phyloP scores from a whole-genome alignment of 2,329 filamentous ascomycete genomes.

The Bisporella sp. region DNA sequence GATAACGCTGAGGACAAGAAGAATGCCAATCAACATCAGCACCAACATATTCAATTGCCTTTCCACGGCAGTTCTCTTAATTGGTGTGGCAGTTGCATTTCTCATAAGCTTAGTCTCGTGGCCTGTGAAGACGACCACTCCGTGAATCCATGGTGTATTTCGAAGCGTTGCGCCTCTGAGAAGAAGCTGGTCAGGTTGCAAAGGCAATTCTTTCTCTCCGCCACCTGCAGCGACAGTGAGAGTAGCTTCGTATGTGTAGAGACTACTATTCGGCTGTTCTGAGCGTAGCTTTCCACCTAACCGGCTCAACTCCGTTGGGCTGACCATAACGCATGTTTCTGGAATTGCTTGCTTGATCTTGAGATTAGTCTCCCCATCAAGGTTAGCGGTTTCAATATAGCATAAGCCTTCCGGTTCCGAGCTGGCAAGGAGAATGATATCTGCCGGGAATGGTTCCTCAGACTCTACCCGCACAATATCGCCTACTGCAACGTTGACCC shows the following conservation, averaged over 20 bases:
- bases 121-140: slow-evolving; percentile 91
- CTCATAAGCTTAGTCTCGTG: slow-evolving; percentile 99
- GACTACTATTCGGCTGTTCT: slow-evolving; percentile 94
- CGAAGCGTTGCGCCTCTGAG: slow-evolving; percentile 87
- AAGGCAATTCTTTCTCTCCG: slow-evolving; percentile 83
- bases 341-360: slow-evolving; percentile 98
- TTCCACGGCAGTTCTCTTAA: slow-evolving; percentile 96
- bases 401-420: slow-evolving; percentile 96
- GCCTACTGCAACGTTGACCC: slow-evolving; percentile 89
- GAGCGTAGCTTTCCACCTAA: slow-evolving; percentile 83
- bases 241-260: slow-evolving; percentile 97
- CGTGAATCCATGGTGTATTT: slow-evolving; percentile 96
- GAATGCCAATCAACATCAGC: slow-evolving; percentile 77
- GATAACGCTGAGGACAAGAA: slow-evolving; percentile 78
- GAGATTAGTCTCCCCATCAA: slow-evolving; percentile 95
- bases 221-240: slow-evolving; percentile 85
- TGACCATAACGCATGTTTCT: slow-evolving; percentile 84
- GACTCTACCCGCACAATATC: slow-evolving; percentile 91
- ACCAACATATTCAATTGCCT: slow-evolving; percentile 90
- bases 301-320: slow-evolving; percentile 75
- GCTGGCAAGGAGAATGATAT: slow-evolving; percentile 84
- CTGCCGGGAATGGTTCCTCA: slow-evolving; percentile 90
- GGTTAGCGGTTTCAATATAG: slow-evolving; percentile 97
- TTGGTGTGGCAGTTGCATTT: slow-evolving; percentile 93
- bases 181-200: slow-evolving; percentile 88